Evolutionary conservation across 805 yeast species (phyloP), one percentile per base, ranked within the genome.

Genomic region (Danielozyma ontarioensis): DNA sequence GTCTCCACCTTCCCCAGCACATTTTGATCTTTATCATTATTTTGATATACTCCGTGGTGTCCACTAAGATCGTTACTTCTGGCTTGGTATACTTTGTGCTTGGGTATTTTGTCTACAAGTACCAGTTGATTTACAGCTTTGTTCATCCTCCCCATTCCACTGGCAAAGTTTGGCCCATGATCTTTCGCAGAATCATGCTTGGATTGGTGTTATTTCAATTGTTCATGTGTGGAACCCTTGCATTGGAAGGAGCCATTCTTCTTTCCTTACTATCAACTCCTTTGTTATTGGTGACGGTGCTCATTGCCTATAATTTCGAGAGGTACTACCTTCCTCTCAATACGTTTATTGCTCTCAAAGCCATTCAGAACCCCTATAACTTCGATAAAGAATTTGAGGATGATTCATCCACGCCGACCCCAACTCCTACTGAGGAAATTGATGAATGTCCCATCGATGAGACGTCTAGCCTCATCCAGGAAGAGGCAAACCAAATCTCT

Each of bases 91-190:
- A 77, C 46, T 77, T 77, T 40, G 51, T 66, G 8, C 46, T 77
- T 22, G 83, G 82, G 1, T 75, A 67, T 46, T 76, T 72, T 45
- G 78, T 74, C 11, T 77, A 75, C 54, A 77, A 77, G 53, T 77
- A 77, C 46, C 83, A 77, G 57, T 57, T 77, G 41, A 68, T 76
- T 13, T 77, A 76, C 51, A 70, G 77, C 37, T 71, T 69, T 62
- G 80, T 77, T 17, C 83, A 77, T 44, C 78, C 80, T 1, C 79
- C 76, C 16, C 82, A 77, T 50, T 74, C 80, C 11, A 77, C 83
- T 0, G 83, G 83, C 4, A 75, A 75, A 45, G 79, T 74, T 3
- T 77, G 83, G 83, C 80, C 80, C 3, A 71, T 76, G 57, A 74
- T 77, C 5, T 75, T 76, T 41, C 59, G 78, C 35, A 53, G 83